phyloP scores from a whole-genome alignment of 257 asterid species.

The Cordia subcordata region DNA sequence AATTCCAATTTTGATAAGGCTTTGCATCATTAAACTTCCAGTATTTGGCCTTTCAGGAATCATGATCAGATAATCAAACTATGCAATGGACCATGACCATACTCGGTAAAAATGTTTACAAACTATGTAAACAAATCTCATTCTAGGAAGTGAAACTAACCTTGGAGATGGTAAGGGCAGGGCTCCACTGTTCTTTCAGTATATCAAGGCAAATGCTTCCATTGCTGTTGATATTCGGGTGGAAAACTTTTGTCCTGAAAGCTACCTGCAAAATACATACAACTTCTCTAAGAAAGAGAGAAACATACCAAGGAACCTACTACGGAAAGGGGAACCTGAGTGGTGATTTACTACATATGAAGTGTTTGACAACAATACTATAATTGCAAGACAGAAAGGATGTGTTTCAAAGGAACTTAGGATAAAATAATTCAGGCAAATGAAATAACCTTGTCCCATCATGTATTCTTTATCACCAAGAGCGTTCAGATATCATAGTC shows the following conservation, averaged over 20 bases:
- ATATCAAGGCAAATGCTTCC: constrained; percentile 44
- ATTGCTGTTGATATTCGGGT: constrained; percentile 39
- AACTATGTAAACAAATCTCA: neutral
- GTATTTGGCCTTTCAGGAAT: no score
- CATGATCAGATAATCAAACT: no score
- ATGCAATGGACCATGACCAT: no score
- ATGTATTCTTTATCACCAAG: no score
- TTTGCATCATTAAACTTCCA: no score
- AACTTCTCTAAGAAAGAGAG: neutral
- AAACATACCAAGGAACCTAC: neutral
- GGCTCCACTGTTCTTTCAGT: constrained; percentile 47
- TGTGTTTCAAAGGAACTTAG: no score
- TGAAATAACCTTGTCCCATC: no score
- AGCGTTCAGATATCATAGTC: no score
- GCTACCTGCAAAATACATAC: constrained; percentile 27
- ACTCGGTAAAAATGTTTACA: neutral
- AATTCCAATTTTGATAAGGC: no score
- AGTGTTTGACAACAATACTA: no score
- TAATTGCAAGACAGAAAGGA: no score
- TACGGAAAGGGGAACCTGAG: neutral
- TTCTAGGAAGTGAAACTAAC: constrained; percentile 10
- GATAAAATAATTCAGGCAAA: no score
- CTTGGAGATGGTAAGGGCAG: constrained; percentile 43
- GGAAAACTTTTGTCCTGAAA: constrained; percentile 41
- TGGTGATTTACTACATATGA: neutral